These are phyloP conservation scores for Noccaea caerulescens DNA, from an alignment of 345 rosid genomes.

Conservation along the genomic window DNA sequence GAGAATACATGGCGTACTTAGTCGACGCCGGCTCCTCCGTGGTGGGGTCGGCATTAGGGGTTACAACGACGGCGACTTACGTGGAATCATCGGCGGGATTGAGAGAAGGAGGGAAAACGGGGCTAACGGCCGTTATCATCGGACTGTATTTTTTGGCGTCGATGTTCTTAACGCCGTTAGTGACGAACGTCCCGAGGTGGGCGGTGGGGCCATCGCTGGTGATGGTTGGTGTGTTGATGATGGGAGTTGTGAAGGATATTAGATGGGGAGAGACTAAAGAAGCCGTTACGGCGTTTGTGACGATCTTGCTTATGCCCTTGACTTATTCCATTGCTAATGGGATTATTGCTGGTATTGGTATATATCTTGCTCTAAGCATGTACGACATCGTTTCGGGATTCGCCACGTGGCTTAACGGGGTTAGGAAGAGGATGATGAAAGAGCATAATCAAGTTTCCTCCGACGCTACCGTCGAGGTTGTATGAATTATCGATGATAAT, in stretches of 20 bases:
- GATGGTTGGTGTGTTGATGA: conserved; percentile 88
- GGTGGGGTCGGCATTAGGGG: conserved; percentile 71
- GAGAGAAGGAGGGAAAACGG: conserved; percentile 89
- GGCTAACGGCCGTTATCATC: conserved; percentile 71
- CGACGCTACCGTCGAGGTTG: conserved; percentile 46
- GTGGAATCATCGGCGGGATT: conserved; percentile 88
- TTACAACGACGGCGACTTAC: conserved; percentile 65
- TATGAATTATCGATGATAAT: conserved; percentile 23
- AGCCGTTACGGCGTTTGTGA: conserved; percentile 79
- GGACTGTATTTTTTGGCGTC: conserved; percentile 64
- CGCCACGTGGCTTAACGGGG: conserved; percentile 46
- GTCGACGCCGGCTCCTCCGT: conserved; percentile 84
- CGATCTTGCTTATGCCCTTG: conserved; percentile 84
- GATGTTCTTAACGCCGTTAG: conserved; percentile 69
- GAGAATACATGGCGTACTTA: conserved; percentile 74
- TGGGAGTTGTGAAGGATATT: conserved; percentile 76
- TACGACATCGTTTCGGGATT: conserved; percentile 49
- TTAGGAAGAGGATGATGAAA: conserved; percentile 54
- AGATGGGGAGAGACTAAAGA: conserved; percentile 70
- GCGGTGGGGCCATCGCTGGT: conserved; percentile 88
- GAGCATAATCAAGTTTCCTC: conserved; percentile 80
- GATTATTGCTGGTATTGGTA: conserved; percentile 77
- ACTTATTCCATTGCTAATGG: conserved; percentile 89
- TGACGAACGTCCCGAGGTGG: conserved; percentile 85
- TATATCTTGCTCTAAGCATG: conserved; percentile 62